Conservation (phyloP, 2,329 filamentous ascomycete genomes). For the Penicillium sp. region DNA sequence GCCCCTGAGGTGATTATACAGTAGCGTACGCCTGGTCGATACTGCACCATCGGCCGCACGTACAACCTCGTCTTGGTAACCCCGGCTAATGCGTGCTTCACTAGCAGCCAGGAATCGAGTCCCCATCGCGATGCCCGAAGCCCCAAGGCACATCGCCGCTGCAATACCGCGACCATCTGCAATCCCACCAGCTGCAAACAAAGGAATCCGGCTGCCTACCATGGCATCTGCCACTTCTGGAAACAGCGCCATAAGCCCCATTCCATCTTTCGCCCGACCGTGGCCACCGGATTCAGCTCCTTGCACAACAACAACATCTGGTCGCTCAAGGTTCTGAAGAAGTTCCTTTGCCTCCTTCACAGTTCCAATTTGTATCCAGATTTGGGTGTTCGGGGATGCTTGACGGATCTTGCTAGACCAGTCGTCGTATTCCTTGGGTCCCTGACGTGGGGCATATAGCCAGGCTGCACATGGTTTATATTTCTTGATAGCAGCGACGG, state of each 20-base stretch:
- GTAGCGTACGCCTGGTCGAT: constrained; percentile 50
- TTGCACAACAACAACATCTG: constrained; percentile 56
- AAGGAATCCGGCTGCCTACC: constrained; percentile 37
- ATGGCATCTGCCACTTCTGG: constrained; percentile 52
- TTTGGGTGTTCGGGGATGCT: constrained; percentile 44
- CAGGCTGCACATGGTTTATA: constrained; percentile 43
- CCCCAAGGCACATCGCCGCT: constrained; percentile 53
- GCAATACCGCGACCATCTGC: constrained; percentile 52
- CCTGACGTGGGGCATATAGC: constrained; percentile 40
- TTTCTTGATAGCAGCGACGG: constrained; percentile 30
- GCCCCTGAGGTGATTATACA: constrained; percentile 57
- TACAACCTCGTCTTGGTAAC: constrained; percentile 54
- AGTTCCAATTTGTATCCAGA: constrained; percentile 58
- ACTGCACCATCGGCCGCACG: constrained; percentile 52
- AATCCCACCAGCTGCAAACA: constrained; percentile 56
- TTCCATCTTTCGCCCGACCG: constrained; percentile 48
- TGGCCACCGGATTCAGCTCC: constrained; percentile 58
- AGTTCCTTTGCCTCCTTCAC: constrained; percentile 49
- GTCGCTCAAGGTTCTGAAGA: constrained; percentile 33
- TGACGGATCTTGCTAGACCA: constrained; percentile 49
- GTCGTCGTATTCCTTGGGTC: constrained; percentile 35
- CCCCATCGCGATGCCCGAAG: constrained; percentile 59
- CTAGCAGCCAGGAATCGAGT: constrained; percentile 60
- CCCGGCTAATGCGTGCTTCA: constrained; percentile 52
- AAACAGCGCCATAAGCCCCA: constrained; percentile 51